These are phyloP conservation scores for Cyamopsis tetragonoloba DNA, from an alignment of 306 rosid species.

Conservation along the genomic window DNA sequence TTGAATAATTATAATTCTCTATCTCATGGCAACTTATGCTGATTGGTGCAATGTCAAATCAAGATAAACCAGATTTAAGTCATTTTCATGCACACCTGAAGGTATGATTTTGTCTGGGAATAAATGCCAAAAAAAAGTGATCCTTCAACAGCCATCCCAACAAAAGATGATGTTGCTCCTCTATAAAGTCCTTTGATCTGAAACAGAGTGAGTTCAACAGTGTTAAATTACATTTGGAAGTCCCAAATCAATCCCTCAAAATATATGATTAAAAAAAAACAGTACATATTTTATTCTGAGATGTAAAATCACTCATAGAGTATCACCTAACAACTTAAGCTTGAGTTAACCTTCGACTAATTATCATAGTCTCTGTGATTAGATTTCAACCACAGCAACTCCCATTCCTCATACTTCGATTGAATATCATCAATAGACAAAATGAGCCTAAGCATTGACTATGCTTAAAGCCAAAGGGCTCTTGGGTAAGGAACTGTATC, in stretches of 20 bases:
- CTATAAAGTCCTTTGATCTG: conserved; percentile 93
- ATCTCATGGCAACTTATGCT: neutral
- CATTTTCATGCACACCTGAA: conserved; percentile 64
- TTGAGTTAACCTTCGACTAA: neutral
- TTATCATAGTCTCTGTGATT: neutral
- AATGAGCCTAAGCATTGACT: neutral
- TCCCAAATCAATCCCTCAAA: conserved; percentile 1
- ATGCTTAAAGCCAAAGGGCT: neutral
- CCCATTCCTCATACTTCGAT: neutral
- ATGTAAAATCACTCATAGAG: conserved; percentile 6
- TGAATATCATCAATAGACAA: neutral
- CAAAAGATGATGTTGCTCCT: conserved; percentile 90
- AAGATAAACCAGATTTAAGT: conserved; percentile 16
- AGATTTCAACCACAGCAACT: neutral
- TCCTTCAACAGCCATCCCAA: conserved; percentile 91
- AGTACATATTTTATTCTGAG: neutral
- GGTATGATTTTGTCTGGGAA: conserved; percentile 68
- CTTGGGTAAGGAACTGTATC: neutral
- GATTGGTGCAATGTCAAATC: conserved; percentile 18
- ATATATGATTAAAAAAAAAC: neutral
- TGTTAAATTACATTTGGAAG: conserved; percentile 11
- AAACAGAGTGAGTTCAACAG: conserved; percentile 34
- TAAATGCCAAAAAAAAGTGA: conserved; percentile 85
- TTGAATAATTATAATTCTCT: neutral
- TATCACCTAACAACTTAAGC: neutral